Percentiles rank a stretch among this genome's conserved stretches.
Conservation (phyloP, 73 alveolate species). For the Tetrahymena malaccensis region DNA sequence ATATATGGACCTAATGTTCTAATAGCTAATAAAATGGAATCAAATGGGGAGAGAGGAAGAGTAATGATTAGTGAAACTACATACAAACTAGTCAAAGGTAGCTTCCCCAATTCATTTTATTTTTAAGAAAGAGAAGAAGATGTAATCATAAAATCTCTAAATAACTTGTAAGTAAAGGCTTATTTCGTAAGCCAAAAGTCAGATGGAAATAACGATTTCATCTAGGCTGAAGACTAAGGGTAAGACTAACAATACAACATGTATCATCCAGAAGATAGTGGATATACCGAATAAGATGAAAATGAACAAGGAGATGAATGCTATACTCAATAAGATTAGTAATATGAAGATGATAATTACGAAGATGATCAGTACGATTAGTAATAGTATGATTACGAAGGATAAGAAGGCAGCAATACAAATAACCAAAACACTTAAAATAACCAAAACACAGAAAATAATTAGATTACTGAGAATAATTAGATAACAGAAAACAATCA, state of each 20-base stretch:
- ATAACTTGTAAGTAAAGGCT: conserved; percentile 15
- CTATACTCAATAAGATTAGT: background rate
- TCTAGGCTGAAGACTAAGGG: background rate
- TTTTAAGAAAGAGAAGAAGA: conserved; percentile 16
- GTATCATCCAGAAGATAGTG: background rate
- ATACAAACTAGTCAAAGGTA: conserved; percentile 1
- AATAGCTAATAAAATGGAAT: conserved; percentile 44
- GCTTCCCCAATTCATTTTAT: conserved; percentile 20
- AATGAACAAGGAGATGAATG: background rate
- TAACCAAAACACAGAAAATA: background rate
- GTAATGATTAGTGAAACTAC: conserved; percentile 42
- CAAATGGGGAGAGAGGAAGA: conserved; percentile 37
- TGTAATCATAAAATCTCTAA: conserved; percentile 20
- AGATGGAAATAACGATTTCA: background rate
- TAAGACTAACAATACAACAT: background rate
- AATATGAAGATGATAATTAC: background rate
- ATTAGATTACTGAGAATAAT: background rate
- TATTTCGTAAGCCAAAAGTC: background rate
- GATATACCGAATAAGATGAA: background rate
- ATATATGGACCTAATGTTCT: conserved; percentile 33
- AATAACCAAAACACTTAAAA: background rate
- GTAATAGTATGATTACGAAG: background rate
- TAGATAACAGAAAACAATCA: no score
- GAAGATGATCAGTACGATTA: background rate
- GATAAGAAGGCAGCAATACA: background rate